These are phyloP conservation scores for Flaveria linearis DNA, from an alignment of 129 eudicot species.

Conservation along the genomic window DNA sequence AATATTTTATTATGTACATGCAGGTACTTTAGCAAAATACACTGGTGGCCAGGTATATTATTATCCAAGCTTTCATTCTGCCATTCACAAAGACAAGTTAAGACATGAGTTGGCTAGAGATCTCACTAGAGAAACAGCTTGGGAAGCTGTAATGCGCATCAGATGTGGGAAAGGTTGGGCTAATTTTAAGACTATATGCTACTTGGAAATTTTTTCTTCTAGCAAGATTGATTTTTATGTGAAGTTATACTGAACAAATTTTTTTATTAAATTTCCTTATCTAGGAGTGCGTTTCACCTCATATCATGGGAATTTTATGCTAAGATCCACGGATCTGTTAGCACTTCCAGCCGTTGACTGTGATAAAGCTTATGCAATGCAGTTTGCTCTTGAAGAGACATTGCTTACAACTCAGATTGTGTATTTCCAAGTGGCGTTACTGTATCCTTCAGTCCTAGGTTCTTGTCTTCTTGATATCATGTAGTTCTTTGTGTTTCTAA, in stretches of 20 bases:
- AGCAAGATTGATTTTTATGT: not conserved
- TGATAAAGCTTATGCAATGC: constrained; percentile 98
- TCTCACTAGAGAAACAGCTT: constrained; percentile 97
- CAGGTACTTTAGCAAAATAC: constrained; percentile 94
- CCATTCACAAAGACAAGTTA: constrained; percentile 71
- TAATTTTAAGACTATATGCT: not conserved
- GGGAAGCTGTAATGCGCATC: constrained; percentile 99
- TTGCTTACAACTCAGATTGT: constrained; percentile 79
- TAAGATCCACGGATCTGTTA: constrained; percentile 89
- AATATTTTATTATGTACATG: constrained; percentile 9
- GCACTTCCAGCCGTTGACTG: constrained; percentile 99
- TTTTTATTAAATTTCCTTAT: constrained; percentile 20
- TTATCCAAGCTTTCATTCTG: constrained; percentile 81
- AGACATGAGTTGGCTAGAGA: constrained; percentile 89
- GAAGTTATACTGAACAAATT: constrained; percentile 9
- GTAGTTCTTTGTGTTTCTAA: constrained; percentile 11
- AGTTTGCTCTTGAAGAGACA: constrained; percentile 92
- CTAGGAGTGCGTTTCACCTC: constrained; percentile 92
- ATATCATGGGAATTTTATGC: constrained; percentile 98
- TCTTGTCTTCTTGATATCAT: not conserved
- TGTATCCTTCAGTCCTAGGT: constrained; percentile 69
- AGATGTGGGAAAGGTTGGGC: constrained; percentile 94
- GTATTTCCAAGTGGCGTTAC: constrained; percentile 89
- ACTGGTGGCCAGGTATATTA: constrained; percentile 96
- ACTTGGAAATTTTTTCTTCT: constrained; percentile 12